Base-by-base conservation (phyloP, 1,284 basidiomycete species). In the Moesziomyces sp. region DNA sequence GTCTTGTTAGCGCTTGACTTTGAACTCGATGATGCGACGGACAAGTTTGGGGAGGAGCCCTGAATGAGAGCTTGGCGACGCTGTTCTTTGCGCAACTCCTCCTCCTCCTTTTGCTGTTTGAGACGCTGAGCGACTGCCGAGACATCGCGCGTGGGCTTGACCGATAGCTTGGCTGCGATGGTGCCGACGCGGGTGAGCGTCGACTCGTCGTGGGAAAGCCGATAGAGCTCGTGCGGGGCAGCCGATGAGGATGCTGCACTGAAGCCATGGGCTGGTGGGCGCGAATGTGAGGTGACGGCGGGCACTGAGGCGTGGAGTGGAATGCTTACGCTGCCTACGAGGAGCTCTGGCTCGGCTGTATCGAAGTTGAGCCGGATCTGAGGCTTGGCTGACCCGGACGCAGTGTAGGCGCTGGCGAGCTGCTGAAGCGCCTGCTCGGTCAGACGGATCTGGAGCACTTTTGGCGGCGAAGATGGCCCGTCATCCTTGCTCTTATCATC, bases 41-140 rank as follows among this genome's bases (percentile, higher is more conserved):
- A 38, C 14, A 45, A 46, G 26, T 66, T 55, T 3, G 63, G 59
- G 23, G 69, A 66, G 6, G 64, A 45, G 21, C 70, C 70, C 14
- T 48, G 54, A 48, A 74, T 74, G 47, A 75, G 42, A 21, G 73
- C 64, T 21, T 52, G 53, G 10, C 59, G 64, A 18, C 73, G 21
- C 28, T 75, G 68, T 23, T 74, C 58, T 38, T 68, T 75, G 45
- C 68, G 63, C 14, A 63, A 68, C 21, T 75, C 68, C 19, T 71
- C 64, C 34, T 75, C 73, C 40, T 75, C 73, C 43, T 61, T 58
- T 23, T 71, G 63, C 46, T 75, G 68, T 40, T 75, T 75, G 45
- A 75, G 68, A 3, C 73, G 59, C 26, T 67, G 63, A 5, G 73
- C 67, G 2, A 62, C 64, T 3, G 68, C 58, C n/a, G 67, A 67